A percentile compares a stretch with the other conserved stretches of the same genome.
Conservation (phyloP, 495 filamentous ascomycete genomes). For the Lophium mytilinum region DNA sequence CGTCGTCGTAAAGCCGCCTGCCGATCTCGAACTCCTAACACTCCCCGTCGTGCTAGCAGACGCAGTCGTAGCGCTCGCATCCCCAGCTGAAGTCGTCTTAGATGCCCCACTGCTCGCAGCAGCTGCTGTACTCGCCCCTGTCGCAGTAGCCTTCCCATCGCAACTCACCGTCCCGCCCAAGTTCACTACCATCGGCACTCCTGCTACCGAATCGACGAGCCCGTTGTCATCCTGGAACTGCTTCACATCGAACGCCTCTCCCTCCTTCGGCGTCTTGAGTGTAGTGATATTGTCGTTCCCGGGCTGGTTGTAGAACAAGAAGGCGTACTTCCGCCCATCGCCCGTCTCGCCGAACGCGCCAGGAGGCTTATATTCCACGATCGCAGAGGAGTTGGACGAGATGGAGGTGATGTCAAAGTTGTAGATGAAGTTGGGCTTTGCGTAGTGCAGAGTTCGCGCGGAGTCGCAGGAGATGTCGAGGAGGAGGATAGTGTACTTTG, state of each 20-base stretch:
- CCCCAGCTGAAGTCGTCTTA: neutral
- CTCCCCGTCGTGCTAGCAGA: neutral
- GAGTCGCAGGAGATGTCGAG: slow-evolving; percentile 18
- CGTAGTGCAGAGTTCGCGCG: slow-evolving; percentile 14
- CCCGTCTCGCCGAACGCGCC: slow-evolving; percentile 22
- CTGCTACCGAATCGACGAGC: slow-evolving; percentile 10
- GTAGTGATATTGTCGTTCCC: neutral
- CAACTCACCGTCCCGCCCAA: slow-evolving; percentile 9
- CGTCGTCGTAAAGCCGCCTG: neutral
- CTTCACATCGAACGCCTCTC: slow-evolving; percentile 20
- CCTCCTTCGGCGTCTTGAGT: slow-evolving; percentile 14
- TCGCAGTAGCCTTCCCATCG: neutral
- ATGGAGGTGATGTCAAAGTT: slow-evolving; percentile 3
- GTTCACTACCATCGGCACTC: slow-evolving; percentile 19
- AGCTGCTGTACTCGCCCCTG: neutral
- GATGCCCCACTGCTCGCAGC: slow-evolving; percentile 1
- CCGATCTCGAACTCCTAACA: neutral
- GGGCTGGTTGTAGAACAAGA: slow-evolving; percentile 20
- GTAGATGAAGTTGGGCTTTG: slow-evolving; percentile 14
- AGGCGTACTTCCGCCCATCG: slow-evolving; percentile 21
- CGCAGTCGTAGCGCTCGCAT: neutral
- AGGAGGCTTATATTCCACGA: slow-evolving; percentile 17
- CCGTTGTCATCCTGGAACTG: slow-evolving; percentile 23
- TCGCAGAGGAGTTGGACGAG: neutral
- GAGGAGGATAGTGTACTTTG: slow-evolving; percentile 17